Conservation (phyloP, 768 basidiomycete genomes). For the Rossbeevera mucosa region DNA sequence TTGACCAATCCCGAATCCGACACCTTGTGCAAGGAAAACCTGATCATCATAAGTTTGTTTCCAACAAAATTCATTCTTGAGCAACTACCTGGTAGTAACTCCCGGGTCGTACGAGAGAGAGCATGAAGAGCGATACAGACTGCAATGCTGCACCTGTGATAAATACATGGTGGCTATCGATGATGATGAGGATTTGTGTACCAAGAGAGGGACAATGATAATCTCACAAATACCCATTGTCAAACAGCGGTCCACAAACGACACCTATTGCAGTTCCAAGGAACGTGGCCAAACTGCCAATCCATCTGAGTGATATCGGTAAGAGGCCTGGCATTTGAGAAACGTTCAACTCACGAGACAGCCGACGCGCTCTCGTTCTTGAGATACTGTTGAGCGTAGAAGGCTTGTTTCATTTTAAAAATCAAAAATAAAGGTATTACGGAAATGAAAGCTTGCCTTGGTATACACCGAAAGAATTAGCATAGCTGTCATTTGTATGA, state of each 20-base stretch:
- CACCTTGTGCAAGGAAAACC: constrained; percentile 43
- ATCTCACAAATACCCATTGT: constrained; percentile 29
- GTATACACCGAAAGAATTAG: constrained; percentile 25
- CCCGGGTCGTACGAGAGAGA: constrained; percentile 34
- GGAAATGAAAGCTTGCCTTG: constrained; percentile 12
- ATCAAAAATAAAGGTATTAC: background rate
- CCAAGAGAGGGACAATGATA: background rate
- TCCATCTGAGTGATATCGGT: constrained; percentile 17
- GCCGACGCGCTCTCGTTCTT: constrained; percentile 20
- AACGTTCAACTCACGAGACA: constrained; percentile 16
- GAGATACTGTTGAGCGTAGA: constrained; percentile 19
- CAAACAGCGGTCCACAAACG: constrained; percentile 25
- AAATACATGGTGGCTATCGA: constrained; percentile 1
- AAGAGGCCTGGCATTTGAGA: background rate
- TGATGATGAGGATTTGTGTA: background rate
- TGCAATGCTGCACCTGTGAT: constrained; percentile 26
- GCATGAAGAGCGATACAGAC: constrained; percentile 34
- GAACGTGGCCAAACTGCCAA: constrained; percentile 20
- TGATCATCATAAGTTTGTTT: constrained; percentile 11
- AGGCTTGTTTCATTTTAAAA: constrained; percentile 11
- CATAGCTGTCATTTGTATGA: constrained; percentile 14
- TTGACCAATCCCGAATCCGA: constrained; percentile 37
- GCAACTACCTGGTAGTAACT: constrained; percentile 33
- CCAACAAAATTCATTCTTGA: background rate
- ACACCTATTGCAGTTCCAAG: constrained; percentile 18